Evolutionary conservation across 2,329 filamentous ascomycete genomes (phyloP), one percentile per base, ranked within the genome.

Genomic region (Neonectria coccinea): DNA sequence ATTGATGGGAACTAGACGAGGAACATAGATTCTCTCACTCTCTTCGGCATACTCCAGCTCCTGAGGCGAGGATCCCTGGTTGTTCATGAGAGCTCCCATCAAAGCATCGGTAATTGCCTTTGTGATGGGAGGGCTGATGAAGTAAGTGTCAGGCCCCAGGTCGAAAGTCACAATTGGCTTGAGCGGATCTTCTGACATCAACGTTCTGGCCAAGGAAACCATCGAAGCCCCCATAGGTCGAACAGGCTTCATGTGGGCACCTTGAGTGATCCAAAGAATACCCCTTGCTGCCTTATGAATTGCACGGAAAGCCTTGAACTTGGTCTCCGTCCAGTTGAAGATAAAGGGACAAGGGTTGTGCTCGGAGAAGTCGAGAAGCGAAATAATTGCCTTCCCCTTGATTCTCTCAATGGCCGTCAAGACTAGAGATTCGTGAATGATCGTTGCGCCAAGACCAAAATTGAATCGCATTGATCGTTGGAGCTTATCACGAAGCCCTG

Each of bases 121-220:
- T 4, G 66, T 50, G 4, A 73, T 64, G 3, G 64, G 39, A 0
- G 47, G 5, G 36, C 36, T 39, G 36, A 39, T 39, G 36, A n/a
- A 39, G 6, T 39, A 39, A 39, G 77, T 76, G 4, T 62, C 51
- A 1, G 31, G 16, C 16, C 67, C 70, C 5, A 85, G 41, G 55
- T 86, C 84, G n/a, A 86, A 73, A 0, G 80, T 82, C 11, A 81
- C 73, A 16, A 86, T 76, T 1, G 66, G 73, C 67, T 79, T 84
- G 18, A 79, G 76, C 1, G 79, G 75, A 63, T 85, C 80, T 51
- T 87, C 85, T 0, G 85, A 86, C 51, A 82, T 79, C 9, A 87
- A 73, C 0, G 83, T 83, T 20, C 85, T 78, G 1, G 82, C 79
- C 16, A 87, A 71, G 2, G 81, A 84, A n/a, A 83, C 71, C 20